Base-by-base conservation (phyloP, 2,329 filamentous ascomycete genomes). In the Rutstroemia sp. region DNA sequence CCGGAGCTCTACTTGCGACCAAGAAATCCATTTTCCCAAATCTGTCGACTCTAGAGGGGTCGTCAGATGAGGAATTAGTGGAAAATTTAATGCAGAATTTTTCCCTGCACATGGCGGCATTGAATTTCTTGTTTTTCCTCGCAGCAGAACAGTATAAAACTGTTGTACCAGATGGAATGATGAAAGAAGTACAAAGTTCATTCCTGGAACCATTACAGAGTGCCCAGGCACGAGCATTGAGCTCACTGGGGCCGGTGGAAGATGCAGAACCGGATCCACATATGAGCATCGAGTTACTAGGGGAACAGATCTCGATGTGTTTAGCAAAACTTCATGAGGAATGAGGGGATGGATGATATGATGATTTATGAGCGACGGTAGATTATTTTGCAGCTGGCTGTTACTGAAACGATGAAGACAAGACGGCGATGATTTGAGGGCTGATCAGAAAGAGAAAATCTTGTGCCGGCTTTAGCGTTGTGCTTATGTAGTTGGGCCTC, bases 1-100 rank as follows among this genome's bases (percentile, higher is more conserved):
- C 78, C 0, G 78, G 81, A 16, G 80, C 80, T 45, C 71, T 86
- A 19, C 79, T 84, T 44, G 75, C 75, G 19, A 73, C 84, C n/a
- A 81, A 85, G 64, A 82, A 84, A 63, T 75, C 76, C 47, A 69
- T 86, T 16, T 86, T 86, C 63, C 82, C 82, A 2, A 75, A 80
- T 65, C 72, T 82, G 45, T 73, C 73, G n/a, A 68, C 72, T 4
- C 69, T 84, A 17, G 68, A 69, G 2, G 72, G 76, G 21, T 71
- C 73, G 30, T 73, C 73, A 21, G 61, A 68, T 2, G 69, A 72
- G 5, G 73, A 74, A 1, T 61, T 84, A 36, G 65, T 75, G 39
- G 76, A 83, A 23, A 80, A 79, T 61, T 78, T 80, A 73, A 66
- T 67, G 12, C 73, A 75, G 59, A 78, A 78, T 49, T 73, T 75